Evolutionary conservation across 2,329 filamentous ascomycete species (phyloP), one percentile per base, ranked within the genome.

Genomic region (Monilinia fructigena): DNA sequence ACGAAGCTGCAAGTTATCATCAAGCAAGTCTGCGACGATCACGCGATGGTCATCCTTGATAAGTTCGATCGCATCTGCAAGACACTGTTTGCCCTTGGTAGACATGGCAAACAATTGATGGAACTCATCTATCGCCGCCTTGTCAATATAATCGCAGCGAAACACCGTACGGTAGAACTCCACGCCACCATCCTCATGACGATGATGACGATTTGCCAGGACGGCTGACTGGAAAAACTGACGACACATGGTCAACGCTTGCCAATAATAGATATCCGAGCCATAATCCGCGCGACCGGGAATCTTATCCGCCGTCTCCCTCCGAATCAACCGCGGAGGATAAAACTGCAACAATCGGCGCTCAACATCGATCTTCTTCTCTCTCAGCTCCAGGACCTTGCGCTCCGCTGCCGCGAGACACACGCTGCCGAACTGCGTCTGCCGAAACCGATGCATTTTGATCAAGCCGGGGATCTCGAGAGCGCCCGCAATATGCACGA

Each of bases 231-330:
- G 48, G 18, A 72, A 59, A 38, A 69, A 75, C 63, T 75, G 71
- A 14, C 70, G 70, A 26, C 73, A 63, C 20, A 75, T 45, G 4
- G 66, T 66, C 4, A 73, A 59, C 23, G 73, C 69, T 53, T 72
- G 71, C 70, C 72, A 75, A n/a, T 67, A 65, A 53, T 75, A 76
- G 53, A 75, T 73, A n/a, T 75, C 73, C 10, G 67, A 68, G 5
- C 67, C 68, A 56, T 74, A 76, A 52, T 70, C 70, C 1, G 70
- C 68, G 26, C 73, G 73, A 8, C 72, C 70, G 1, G 74, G 73
- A 16, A 73, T 61, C 6, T 53, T 64, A 2, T 52, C 59, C 3
- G 28, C 26, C 12, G 58, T 63, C 10, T 68, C 63, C 35, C 50
- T 45, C 54, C 73, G 74, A 11, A 70, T 58, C 65, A 75, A 71